Percentiles rank a stretch among this genome's conserved stretches.
Evolutionary conservation across 1,284 basidiomycete genomes (phyloP).

Genomic region (Rhodotorula glutinis): DNA sequence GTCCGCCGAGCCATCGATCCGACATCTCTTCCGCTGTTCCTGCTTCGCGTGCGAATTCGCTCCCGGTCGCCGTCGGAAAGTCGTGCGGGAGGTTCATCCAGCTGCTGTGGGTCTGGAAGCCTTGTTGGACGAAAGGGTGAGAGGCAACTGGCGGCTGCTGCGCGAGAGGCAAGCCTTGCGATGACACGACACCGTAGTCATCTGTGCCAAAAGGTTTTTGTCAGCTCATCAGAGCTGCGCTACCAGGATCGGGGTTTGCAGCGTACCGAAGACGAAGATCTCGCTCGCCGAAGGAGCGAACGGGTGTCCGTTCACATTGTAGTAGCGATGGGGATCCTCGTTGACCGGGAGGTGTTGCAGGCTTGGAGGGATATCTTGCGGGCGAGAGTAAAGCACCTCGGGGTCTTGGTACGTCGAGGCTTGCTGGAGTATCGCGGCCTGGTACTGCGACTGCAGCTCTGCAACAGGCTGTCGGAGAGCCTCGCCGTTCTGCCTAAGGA

Average conservation of each 20-base stretch:
- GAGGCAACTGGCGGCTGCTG: not conserved
- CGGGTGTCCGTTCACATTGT: not conserved
- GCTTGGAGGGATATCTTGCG: not conserved
- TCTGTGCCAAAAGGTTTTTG: not conserved
- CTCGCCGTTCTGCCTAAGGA: not conserved
- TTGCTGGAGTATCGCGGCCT: not conserved
- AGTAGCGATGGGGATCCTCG: conserved; percentile 3
- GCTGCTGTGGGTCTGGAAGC: conserved; percentile 4
- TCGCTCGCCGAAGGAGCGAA: not conserved
- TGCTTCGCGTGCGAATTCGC: not conserved
- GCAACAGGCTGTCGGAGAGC: not conserved
- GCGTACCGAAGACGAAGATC: conserved; percentile 23
- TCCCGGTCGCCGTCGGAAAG: not conserved
- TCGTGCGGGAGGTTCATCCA: conserved; percentile 9
- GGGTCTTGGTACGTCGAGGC: not conserved
- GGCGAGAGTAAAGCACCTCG: conserved; percentile 2
- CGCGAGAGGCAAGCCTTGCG: conserved; percentile 9
- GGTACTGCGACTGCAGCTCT: not conserved
- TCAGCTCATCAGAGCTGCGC: too few species aligned
- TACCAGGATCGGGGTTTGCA: not conserved
- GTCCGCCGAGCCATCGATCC: not conserved
- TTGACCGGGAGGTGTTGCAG: not conserved
- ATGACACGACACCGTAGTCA: conserved; percentile 10
- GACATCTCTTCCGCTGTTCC: not conserved
- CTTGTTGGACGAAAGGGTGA: conserved; percentile 9